These are phyloP conservation scores for Rhizopogon salebrosus DNA, from an alignment of 768 basidiomycete genomes.

Conservation along the genomic window DNA sequence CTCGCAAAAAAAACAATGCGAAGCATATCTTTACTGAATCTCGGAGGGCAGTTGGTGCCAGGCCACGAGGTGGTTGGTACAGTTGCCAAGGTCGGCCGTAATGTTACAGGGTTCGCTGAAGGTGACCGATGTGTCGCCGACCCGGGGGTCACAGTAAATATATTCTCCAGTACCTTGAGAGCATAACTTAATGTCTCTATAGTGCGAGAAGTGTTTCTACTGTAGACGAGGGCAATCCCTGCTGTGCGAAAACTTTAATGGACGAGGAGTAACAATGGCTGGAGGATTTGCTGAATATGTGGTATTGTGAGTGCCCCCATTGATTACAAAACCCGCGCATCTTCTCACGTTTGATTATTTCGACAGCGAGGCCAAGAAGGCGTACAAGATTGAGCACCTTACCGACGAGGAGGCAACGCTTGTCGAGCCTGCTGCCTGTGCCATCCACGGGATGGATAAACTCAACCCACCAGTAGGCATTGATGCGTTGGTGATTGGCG, in stretches of 20 bases:
- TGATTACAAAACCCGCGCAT: neutral
- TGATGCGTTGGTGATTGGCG: conserved; percentile 37
- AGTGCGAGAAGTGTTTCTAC: conserved; percentile 35
- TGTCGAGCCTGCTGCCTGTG: conserved; percentile 38
- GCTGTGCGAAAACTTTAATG: conserved; percentile 35
- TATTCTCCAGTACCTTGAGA: neutral
- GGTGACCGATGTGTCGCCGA: conserved; percentile 43
- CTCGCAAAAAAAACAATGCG: neutral
- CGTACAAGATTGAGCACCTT: conserved; percentile 37
- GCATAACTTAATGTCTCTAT: neutral
- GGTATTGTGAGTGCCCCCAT: conserved; percentile 26
- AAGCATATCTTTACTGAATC: conserved; percentile 6
- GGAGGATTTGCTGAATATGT: conserved; percentile 41
- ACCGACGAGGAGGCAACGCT: conserved; percentile 37
- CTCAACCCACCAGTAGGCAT: conserved; percentile 34
- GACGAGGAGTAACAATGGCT: conserved; percentile 30
- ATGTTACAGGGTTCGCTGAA: conserved; percentile 34
- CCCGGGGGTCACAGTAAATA: conserved; percentile 27
- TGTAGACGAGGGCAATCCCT: conserved; percentile 33
- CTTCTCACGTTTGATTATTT: neutral
- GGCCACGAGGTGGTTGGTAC: conserved; percentile 24
- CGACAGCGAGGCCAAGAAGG: conserved; percentile 27
- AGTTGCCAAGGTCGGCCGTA: conserved; percentile 35
- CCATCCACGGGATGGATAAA: conserved; percentile 41
- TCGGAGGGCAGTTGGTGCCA: neutral